Conservation (phyloP, 2,329 filamentous ascomycete genomes). For the Coniochaeta sp. region DNA sequence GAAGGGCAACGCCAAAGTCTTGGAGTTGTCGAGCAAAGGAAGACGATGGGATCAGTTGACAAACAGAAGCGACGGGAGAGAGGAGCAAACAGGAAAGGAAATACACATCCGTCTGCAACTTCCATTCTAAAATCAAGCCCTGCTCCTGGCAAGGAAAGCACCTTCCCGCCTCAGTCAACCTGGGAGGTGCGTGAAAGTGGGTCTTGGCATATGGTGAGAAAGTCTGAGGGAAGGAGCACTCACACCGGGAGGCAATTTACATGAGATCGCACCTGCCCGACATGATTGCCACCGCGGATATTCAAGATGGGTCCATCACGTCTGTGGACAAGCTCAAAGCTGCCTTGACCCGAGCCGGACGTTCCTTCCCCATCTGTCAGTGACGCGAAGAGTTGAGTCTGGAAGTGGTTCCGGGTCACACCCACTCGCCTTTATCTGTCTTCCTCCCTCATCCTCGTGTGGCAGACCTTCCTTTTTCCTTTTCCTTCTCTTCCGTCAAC, state of each 20-base stretch:
- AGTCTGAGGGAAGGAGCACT: slow-evolving; percentile 1
- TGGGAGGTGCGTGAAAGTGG: background rate
- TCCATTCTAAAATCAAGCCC: no score
- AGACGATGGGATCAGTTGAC: no score
- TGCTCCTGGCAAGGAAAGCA: no score
- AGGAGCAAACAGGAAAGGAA: no score
- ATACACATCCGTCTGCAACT: no score
- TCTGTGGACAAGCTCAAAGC: background rate
- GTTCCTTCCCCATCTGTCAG: background rate
- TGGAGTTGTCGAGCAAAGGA: no score
- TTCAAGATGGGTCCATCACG: background rate
- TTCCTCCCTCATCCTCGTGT: background rate
- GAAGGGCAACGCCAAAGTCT: no score
- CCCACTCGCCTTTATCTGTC: background rate
- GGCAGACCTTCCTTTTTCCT: background rate
- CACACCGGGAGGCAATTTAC: no score
- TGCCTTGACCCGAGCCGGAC: background rate
- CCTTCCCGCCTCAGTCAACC: no score
- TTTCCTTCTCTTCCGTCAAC: background rate
- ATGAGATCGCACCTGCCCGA: slow-evolving; percentile 5
- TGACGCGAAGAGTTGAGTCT: background rate
- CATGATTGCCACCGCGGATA: background rate
- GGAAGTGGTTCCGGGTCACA: background rate
- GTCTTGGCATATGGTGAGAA: background rate
- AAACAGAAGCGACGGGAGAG: no score